These are phyloP conservation scores for Grosmannia huntii DNA, from an alignment of 2,329 filamentous ascomycete genomes.

Conservation along the genomic window DNA sequence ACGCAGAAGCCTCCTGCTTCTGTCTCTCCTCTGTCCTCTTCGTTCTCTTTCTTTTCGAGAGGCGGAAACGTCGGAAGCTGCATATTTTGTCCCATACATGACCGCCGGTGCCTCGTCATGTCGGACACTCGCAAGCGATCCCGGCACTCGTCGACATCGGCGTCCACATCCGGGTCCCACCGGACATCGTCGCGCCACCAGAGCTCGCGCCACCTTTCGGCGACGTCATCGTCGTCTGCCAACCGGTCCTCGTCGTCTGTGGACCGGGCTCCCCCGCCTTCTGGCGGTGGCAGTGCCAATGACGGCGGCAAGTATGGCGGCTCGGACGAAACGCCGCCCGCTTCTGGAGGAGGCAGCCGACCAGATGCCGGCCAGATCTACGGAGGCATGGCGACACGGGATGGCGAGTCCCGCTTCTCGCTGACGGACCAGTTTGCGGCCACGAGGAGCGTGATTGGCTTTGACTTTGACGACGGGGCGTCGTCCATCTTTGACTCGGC, in stretches of 20 bases:
- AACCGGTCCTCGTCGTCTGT: conserved; percentile 9
- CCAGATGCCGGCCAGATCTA: conserved; percentile 1
- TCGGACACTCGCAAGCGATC: conserved; percentile 2
- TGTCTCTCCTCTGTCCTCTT: neutral
- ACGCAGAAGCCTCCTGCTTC: neutral
- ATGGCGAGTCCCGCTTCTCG: conserved; percentile 30
- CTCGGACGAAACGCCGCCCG: neutral
- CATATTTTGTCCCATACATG: neutral
- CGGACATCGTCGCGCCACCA: conserved; percentile 6
- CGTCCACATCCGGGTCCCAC: neutral
- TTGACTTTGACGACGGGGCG: conserved; percentile 31
- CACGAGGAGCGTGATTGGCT: conserved; percentile 32
- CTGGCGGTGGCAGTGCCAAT: neutral
- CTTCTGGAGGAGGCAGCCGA: neutral
- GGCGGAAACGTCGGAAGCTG: neutral
- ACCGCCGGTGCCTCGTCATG: neutral
- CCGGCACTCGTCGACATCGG: neutral
- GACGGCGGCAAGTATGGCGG: neutral
- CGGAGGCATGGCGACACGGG: conserved; percentile 16
- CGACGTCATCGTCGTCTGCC: conserved; percentile 4
- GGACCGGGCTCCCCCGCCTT: conserved; percentile 1
- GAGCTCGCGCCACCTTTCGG: conserved; percentile 6
- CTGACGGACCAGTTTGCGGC: conserved; percentile 34
- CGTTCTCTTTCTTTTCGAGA: neutral
- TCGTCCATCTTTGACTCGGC: conserved; percentile 26